These are phyloP conservation scores for Pezicula carpinea DNA, from an alignment of 2,329 filamentous ascomycete genomes.

Conservation along the genomic window DNA sequence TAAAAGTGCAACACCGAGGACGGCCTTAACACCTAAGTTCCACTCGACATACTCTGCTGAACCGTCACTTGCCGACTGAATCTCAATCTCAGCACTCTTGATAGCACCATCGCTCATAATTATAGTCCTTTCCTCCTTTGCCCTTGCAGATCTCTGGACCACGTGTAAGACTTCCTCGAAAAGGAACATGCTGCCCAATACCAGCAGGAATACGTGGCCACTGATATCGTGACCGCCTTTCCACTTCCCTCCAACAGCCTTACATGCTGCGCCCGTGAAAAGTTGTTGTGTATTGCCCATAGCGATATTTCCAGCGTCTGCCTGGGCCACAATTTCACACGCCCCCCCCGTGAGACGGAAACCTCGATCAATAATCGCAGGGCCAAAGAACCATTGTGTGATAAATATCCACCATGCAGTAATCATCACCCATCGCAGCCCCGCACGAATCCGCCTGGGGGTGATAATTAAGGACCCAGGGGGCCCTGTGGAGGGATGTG, in stretches of 20 bases:
- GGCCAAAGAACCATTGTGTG: slow-evolving; percentile 96
- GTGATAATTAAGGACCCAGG: slow-evolving; percentile 35
- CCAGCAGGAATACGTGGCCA: slow-evolving; percentile 90
- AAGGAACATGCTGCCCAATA: slow-evolving; percentile 76
- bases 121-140: slow-evolving; percentile 59
- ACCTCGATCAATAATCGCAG: slow-evolving; percentile 81
- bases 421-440: slow-evolving; percentile 63
- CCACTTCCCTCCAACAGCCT: slow-evolving; percentile 78
- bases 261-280: slow-evolving; percentile 76
- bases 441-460: slow-evolving; percentile 50
- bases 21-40: slow-evolving; percentile 49
- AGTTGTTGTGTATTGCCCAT: slow-evolving; percentile 44
- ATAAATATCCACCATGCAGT: slow-evolving; percentile 79
- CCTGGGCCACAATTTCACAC: slow-evolving; percentile 59
- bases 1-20: slow-evolving; percentile 60
- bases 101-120: slow-evolving; percentile 62
- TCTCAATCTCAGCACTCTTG: slow-evolving; percentile 51
- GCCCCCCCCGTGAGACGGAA: slow-evolving; percentile 85
- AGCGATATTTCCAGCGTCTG: slow-evolving; percentile 40
- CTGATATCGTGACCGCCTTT: slow-evolving; percentile 93
- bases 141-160: slow-evolving; percentile 43
- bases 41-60: slow-evolving; percentile 24
- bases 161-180: slow-evolving; percentile 71
- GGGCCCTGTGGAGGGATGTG: slow-evolving; percentile 55
- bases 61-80: slow-evolving; percentile 9